These are phyloP conservation scores for Triticum turgidum DNA, from an alignment of 176 grass and related monocot species.

Conservation along the genomic window DNA sequence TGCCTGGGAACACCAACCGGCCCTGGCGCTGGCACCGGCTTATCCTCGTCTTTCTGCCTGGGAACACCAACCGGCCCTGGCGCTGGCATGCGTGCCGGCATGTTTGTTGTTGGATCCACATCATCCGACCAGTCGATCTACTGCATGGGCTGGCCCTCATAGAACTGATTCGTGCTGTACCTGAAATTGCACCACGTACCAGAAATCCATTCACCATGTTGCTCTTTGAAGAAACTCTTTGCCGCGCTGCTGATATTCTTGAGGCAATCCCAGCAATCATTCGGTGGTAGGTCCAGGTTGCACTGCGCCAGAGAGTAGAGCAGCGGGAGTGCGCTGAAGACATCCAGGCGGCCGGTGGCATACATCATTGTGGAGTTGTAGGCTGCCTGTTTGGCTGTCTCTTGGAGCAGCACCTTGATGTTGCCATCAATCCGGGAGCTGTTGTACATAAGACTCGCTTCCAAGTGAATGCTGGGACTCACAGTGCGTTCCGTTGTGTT, in stretches of 20 bases:
- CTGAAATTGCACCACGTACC: too few relatives aligned
- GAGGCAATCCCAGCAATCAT: slow-evolving; percentile 34
- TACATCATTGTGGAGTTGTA: neutral
- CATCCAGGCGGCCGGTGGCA: slow-evolving; percentile 13
- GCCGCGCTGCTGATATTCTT: neutral
- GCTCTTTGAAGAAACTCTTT: too few relatives aligned
- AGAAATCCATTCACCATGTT: too few relatives aligned
- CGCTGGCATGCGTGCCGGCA: neutral
- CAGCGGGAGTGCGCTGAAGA: neutral
- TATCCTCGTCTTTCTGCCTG: too few relatives aligned
- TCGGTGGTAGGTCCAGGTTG: slow-evolving; percentile 6
- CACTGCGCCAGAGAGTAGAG: slow-evolving; percentile 44
- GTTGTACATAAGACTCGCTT: neutral
- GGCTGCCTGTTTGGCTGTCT: neutral
- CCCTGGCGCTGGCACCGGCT: neutral
- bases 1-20: neutral
- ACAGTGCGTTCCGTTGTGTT: neutral
- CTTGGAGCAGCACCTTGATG: neutral
- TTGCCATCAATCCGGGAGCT: neutral
- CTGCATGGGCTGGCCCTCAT: too few relatives aligned
- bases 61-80: neutral
- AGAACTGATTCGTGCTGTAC: too few relatives aligned
- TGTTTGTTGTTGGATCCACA: neutral
- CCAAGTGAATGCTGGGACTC: too few relatives aligned
- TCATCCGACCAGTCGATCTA: neutral